These are phyloP conservation scores for Candida manassasensis DNA, from an alignment of 805 yeast species.

Conservation along the genomic window DNA sequence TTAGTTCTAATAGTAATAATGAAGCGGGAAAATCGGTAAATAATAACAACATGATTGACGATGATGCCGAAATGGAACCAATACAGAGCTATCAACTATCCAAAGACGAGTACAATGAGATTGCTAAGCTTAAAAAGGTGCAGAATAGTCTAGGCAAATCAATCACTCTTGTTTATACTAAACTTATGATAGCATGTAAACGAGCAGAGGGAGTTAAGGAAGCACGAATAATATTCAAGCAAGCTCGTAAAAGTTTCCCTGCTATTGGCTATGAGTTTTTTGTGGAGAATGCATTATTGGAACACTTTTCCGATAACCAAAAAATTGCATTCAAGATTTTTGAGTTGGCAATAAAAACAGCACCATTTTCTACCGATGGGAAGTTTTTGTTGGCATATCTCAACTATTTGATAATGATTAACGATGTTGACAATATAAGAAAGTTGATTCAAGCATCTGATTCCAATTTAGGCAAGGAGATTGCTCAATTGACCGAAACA, in stretches of 20 bases:
- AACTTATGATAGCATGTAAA: constrained; percentile 67
- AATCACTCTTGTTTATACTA: constrained; percentile 63
- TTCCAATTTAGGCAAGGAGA: constrained; percentile 43
- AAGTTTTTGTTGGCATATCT: constrained; percentile 66
- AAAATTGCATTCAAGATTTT: constrained; percentile 72
- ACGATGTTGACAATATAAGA: constrained; percentile 71
- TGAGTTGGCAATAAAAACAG: constrained; percentile 66
- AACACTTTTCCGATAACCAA: constrained; percentile 60
- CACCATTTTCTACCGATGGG: constrained; percentile 44
- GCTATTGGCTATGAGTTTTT: constrained; percentile 69
- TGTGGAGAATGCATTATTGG: constrained; percentile 79
- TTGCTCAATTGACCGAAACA: constrained; percentile 19
- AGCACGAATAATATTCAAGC: constrained; percentile 68
- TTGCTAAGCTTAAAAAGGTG: constrained; percentile 16
- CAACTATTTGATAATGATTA: constrained; percentile 61
- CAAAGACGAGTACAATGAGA: constrained; percentile 16
- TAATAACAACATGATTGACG: constrained; percentile 10
- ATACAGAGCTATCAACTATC: constrained; percentile 13
- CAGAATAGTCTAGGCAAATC: constrained; percentile 23
- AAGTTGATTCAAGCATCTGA: constrained; percentile 77
- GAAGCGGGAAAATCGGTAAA: constrained; percentile 7
- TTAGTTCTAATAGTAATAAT: constrained; percentile 9
- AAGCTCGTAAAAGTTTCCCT: constrained; percentile 56
- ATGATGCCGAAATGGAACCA: constrained; percentile 10
- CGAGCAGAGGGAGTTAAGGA: constrained; percentile 64